Conservation (phyloP, 2,329 filamentous ascomycete genomes). For the Cadophora sp. region DNA sequence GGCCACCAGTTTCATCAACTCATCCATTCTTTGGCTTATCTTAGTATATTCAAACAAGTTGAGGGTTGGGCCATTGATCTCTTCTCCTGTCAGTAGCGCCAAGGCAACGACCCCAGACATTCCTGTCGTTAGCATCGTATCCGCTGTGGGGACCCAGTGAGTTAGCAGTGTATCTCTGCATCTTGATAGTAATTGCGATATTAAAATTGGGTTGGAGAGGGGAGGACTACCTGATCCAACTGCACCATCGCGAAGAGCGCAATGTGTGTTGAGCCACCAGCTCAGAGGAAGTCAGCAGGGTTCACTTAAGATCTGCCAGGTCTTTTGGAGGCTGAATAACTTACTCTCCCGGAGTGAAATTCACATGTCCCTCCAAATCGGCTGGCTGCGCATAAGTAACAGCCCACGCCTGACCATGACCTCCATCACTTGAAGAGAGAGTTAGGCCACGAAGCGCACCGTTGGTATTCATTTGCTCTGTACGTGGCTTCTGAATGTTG, state of each 20-base stretch:
- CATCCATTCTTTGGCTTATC: constrained; percentile 53
- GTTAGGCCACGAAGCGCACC: constrained; percentile 31
- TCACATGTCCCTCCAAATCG: constrained; percentile 44
- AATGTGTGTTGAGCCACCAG: constrained; percentile 65
- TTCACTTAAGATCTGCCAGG: not conserved
- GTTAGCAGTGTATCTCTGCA: not conserved
- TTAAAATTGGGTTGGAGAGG: not conserved
- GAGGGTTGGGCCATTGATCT: constrained; percentile 50
- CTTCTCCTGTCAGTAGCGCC: constrained; percentile 59
- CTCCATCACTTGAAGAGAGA: constrained; percentile 16
- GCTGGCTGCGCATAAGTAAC: constrained; percentile 19
- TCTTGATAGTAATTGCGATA: too few relatives aligned
- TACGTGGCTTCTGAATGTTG: constrained; percentile 32
- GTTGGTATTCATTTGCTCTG: constrained; percentile 28
- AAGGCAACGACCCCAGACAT: constrained; percentile 54
- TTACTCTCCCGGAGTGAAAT: constrained; percentile 58
- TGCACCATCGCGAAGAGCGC: constrained; percentile 62
- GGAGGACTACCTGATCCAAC: constrained; percentile 47
- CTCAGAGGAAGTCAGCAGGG: constrained; percentile 46
- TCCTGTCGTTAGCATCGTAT: constrained; percentile 55
- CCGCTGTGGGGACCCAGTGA: constrained; percentile 47
- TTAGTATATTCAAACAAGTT: constrained; percentile 53
- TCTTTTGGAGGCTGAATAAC: constrained; percentile 32
- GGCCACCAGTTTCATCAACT: constrained; percentile 56
- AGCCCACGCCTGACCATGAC: constrained; percentile 25